Evolutionary conservation across 192 early-diverging fungal species (phyloP), one percentile per base, ranked within the genome.

Genomic region (Podila epigama): DNA sequence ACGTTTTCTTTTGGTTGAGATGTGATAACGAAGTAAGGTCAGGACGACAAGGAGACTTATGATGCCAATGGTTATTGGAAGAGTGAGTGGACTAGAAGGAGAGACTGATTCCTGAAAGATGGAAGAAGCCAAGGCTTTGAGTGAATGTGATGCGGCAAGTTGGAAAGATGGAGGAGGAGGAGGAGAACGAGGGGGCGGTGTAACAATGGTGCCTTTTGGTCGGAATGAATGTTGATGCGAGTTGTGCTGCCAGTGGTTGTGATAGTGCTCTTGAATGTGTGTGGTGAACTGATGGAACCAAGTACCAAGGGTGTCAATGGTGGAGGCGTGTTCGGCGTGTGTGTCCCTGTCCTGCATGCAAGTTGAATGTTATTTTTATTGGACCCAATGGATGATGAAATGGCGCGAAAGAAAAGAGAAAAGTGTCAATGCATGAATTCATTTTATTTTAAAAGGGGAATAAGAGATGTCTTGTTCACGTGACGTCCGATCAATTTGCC

Each of bases 311-410:
- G 70, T 64, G 13, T 72, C 56, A 40, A 42, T 35, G 25, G 64
- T 63, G 44, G 70, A n/a, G 34, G 63, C 55, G 56, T 60, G 32
- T 66, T 72, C 62, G 48, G 33, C 28, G 18, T 54, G 37, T 16
- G 37, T 25, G 34, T 50, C 9, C 58, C 54, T 27, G 55, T 53
- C 39, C 61, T n/a, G 60, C 69, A 63, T 63, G 58, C 69, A 72
- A 29, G 56, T 42, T 16, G 58, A 4, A 31, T 18, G 18, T 55
- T 55, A n/a, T 3, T 12, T 56, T 12, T 56, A 20, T 20, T 57
- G 20, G 25, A 13, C n/a, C n/a, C n/a, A n/a, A n/a, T n/a, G n/a
- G n/a, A n/a, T n/a, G n/a, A n/a, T n/a, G n/a, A n/a, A n/a, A n/a
- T n/a, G n/a, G n/a, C n/a, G n/a, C n/a, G n/a, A n/a, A n/a, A n/a